Evolutionary conservation across 1,284 basidiomycete genomes (phyloP).

Genomic region (Ustilago crameri): DNA sequence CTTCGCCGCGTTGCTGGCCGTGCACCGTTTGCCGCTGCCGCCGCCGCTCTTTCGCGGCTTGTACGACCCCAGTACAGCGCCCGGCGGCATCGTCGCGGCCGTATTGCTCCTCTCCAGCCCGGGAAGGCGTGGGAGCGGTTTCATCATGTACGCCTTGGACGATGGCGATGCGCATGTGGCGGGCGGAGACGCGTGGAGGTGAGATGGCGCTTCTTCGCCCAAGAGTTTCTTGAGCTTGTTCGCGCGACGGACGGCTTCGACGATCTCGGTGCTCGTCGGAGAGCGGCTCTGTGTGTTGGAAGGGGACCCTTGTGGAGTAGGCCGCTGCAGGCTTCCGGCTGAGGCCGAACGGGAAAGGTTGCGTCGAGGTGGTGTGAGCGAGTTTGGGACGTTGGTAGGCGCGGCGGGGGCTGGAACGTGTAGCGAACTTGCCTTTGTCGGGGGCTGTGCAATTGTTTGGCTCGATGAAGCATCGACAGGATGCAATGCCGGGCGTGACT

Average conservation of each 20-base stretch:
- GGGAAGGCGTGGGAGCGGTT: slow-evolving; percentile 20
- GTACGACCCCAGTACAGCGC: slow-evolving; percentile 9
- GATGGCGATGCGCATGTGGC: neutral
- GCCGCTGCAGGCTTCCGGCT: slow-evolving; percentile 9
- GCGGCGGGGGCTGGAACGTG: neutral
- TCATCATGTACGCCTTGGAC: slow-evolving; percentile 5
- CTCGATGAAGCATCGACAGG: too few relatives aligned
- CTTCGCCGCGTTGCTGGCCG: neutral
- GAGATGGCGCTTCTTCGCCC: slow-evolving; percentile 21
- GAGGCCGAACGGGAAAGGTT: slow-evolving; percentile 19
- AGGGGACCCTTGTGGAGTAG: neutral
- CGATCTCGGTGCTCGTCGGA: neutral
- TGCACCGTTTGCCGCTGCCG: neutral
- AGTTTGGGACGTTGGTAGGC: neutral
- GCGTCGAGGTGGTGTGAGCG: neutral
- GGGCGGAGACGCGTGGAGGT: slow-evolving; percentile 1
- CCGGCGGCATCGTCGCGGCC: neutral
- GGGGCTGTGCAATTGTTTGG: too few relatives aligned
- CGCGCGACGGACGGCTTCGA: slow-evolving; percentile 8
- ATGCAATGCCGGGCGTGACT: too few relatives aligned
- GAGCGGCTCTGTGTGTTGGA: neutral
- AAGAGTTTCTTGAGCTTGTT: slow-evolving; percentile 39
- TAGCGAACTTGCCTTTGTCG: neutral
- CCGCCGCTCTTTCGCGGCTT: neutral
- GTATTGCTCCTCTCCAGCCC: slow-evolving; percentile 18